Base-by-base conservation (phyloP, 2,329 filamentous ascomycete genomes). In the Pseudopyricularia javanii region DNA sequence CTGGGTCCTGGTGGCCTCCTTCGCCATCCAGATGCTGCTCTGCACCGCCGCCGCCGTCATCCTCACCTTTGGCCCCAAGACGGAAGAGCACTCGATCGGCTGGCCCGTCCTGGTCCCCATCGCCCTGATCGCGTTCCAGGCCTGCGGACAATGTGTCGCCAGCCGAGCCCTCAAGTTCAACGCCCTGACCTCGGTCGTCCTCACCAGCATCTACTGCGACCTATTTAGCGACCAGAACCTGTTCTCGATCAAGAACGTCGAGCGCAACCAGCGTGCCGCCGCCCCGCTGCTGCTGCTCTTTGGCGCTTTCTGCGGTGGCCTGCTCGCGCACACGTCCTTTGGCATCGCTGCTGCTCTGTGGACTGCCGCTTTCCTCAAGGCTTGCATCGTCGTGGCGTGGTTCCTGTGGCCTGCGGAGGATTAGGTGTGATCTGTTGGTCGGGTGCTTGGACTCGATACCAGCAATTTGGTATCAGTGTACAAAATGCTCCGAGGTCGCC, bases 131-230 rank as follows among this genome's bases (percentile, higher is more conserved):
- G 84, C 85, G 2, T 88, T 91, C 60, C 87, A 91, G 40, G 28
- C 50, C 28, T 85, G 83, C 53, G 88, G 86, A 0, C 87, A 91
- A 58, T 86, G 86, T 1, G 82, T 90, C n/a, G 79, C 80, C 0
- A 88, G 83, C 59, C 71, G 86, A 3, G 81, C 85, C 0, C 66
- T 91, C 55, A 77, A 82, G 60, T 85, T 83, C 62, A 82, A 81
- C 54, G 80, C 82, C 2, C 69, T 91, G 20, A 90, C 86, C 0
- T 89, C 84, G 56, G 86, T 90, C 15, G 88, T 91, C 3, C 67
- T 93, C 55, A 91, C 88, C 1, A 89, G 85, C 63, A 82, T 88
- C 56, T 91, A 91, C 69, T 90, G 86, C 62, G 88, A 91, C 63
- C 62, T 91, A 20, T 88, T 88, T 59, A 85, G 82, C 1, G 85